phyloP scores from a whole-genome alignment of 1,139 yeast genomes.

The Pneumocystis murina region DNA sequence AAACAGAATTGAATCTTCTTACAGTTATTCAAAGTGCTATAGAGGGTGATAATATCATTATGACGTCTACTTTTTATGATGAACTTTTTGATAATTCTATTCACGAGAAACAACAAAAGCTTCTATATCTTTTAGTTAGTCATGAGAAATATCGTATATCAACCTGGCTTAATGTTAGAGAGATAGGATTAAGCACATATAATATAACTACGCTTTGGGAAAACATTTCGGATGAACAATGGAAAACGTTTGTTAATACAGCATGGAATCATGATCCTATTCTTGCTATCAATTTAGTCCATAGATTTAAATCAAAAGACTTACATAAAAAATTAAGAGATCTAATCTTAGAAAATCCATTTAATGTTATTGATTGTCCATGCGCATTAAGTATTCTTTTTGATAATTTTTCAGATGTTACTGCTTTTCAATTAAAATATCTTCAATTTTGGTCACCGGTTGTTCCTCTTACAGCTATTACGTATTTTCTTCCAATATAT shows the following conservation, averaged over 20 bases:
- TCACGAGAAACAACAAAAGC: constrained; percentile 30
- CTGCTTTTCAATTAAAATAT: constrained; percentile 14
- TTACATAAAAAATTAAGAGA: constrained; percentile 33
- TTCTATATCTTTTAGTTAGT: constrained; percentile 48
- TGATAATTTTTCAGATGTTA: constrained; percentile 20
- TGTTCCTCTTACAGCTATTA: constrained; percentile 75
- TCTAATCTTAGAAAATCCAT: constrained; percentile 42
- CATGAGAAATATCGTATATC: constrained; percentile 60
- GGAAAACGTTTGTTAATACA: constrained; percentile 23
- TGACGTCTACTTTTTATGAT: constrained; percentile 3
- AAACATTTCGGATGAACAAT: background rate
- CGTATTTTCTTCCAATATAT: constrained; percentile 64
- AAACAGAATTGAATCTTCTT: constrained; percentile 51
- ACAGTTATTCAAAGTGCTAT: constrained; percentile 34
- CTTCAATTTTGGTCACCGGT: constrained; percentile 63
- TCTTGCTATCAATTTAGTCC: constrained; percentile 57
- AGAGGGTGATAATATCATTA: constrained; percentile 19
- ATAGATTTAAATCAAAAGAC: constrained; percentile 33
- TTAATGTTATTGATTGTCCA: constrained; percentile 45
- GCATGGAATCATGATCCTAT: constrained; percentile 61
- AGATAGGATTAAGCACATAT: background rate
- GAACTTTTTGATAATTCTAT: background rate
- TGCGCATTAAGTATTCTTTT: constrained; percentile 50
- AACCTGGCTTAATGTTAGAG: constrained; percentile 61
- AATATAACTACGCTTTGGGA: background rate